Percentiles rank a stretch among this genome's conserved stretches.
Evolutionary conservation across 202 grass and related monocot species (phyloP).

Genomic region (Zoysia matrella): DNA sequence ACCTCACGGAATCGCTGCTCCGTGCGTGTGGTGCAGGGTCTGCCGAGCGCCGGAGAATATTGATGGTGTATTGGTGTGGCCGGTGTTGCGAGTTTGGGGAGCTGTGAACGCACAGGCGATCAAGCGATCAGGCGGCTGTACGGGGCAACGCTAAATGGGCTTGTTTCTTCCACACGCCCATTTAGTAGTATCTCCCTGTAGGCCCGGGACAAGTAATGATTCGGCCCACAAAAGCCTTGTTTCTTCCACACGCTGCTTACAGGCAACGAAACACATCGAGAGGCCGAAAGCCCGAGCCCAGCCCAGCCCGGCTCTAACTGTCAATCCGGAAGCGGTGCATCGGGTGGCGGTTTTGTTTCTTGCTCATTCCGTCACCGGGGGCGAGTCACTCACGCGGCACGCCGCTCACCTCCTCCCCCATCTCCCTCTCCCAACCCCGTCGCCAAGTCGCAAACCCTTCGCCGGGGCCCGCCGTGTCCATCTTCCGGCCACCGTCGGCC

Average conservation of each 20-base stretch:
- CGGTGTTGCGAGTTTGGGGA: no score
- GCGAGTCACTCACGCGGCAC: slow-evolving; percentile 37
- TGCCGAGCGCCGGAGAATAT: no score
- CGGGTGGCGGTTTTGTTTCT: slow-evolving; percentile 5
- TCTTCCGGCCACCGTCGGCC: not conserved
- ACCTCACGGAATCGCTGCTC: no score
- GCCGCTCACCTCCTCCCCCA: slow-evolving; percentile 42
- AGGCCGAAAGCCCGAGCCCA: not conserved
- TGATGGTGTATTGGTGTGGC: no score
- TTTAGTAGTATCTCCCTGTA: not conserved
- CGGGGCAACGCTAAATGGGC: no score
- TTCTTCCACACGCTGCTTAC: not conserved
- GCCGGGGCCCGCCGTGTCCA: slow-evolving; percentile 1
- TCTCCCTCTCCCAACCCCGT: slow-evolving; percentile 29
- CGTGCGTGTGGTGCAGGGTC: no score
- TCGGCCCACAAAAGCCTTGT: not conserved
- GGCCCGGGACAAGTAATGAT: not conserved
- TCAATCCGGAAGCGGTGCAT: slow-evolving; percentile 27
- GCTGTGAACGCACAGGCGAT: no score
- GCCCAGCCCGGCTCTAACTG: not conserved
- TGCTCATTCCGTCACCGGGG: slow-evolving; percentile 7
- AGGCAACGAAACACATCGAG: no score
- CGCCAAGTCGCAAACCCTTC: slow-evolving; percentile 45
- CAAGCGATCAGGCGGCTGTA: no score
- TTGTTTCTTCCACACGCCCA: not conserved